phyloP scores from a whole-genome alignment of 2,329 filamentous ascomycete genomes.

The Neocucurbitaria cava region DNA sequence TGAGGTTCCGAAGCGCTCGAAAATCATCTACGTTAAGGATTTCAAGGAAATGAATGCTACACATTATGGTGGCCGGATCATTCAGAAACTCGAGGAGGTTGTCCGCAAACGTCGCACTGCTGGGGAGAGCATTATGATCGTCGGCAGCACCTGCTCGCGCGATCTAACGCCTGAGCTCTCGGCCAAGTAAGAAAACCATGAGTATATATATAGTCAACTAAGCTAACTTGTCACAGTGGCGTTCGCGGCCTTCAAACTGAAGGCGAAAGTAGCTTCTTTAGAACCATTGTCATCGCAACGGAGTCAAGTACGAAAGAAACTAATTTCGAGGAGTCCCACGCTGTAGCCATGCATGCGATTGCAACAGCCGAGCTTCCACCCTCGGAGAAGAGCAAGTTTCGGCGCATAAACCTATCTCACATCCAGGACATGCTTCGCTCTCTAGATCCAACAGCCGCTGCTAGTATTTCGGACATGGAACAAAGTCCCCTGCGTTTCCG shows the following conservation, averaged over 20 bases:
- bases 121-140: constrained; percentile 75
- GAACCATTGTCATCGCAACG: constrained; percentile 44
- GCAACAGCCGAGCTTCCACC: constrained; percentile 14
- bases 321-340: constrained; percentile 18
- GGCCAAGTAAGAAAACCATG: constrained; percentile 29
- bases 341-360: constrained; percentile 9
- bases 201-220: not conserved
- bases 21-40: constrained; percentile 82
- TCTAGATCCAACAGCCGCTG: constrained; percentile 47
- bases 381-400: constrained; percentile 33
- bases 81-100: constrained; percentile 72
- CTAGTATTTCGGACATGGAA: constrained; percentile 32
- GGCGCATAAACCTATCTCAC: constrained; percentile 69
- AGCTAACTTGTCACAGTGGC: constrained; percentile 32
- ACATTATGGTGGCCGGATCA: constrained; percentile 70
- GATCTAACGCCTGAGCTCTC: constrained; percentile 54
- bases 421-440: constrained; percentile 67
- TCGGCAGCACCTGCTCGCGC: constrained; percentile 75
- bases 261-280: constrained; percentile 39
- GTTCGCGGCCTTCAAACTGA: constrained; percentile 56
- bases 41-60: constrained; percentile 78
- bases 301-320: constrained; percentile 19
- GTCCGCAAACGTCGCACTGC: constrained; percentile 75
- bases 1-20: constrained; percentile 49
- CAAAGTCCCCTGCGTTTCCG: constrained; percentile 21